Evolutionary conservation across 768 basidiomycete genomes (phyloP), one percentile per base, ranked within the genome.

Genomic region (Boletus speciosus): DNA sequence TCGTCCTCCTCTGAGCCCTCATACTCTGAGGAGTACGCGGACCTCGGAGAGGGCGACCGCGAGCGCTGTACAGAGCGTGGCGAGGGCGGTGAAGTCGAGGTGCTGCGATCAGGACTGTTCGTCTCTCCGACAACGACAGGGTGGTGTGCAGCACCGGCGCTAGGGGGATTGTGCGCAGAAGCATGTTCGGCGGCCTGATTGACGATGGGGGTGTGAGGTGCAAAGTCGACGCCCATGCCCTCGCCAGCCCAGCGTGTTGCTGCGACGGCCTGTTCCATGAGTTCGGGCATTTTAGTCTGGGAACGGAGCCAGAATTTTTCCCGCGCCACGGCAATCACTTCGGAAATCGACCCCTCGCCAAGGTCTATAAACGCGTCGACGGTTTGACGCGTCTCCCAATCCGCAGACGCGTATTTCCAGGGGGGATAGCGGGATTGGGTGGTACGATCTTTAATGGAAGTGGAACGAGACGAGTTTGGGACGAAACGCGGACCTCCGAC

Each of bases 321-420:
- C 56, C 81, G 76, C 15, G 85, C 84, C 29, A 86, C 68, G 31
- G 65, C 65, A 34, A 89, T 65, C 21, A 90, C 83, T 43, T 87
- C 83, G 41, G 65, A 60, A 54, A 90, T 79, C 6, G 75, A 79
- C 21, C 88, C 88, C 58, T 90, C 89, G 3, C 80, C 86, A 25
- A 86, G 73, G 52, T 90, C 88, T 37, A 90, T 69, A 70, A 87
- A 91, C n/a, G 78, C 78, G 48, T 86, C 86, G 12, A 90, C 76
- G 9, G 77, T 76, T 60, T 83, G 82, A 41, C 85, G 77, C 43
- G 81, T 81, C 66, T 88, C 86, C 84, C 83, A 86, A 60, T 89
- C 86, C 1, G 64, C 61, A 38, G 69, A 61, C 58, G 58, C 61
- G 54, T 68, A 70, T 57, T 66, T 71, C 29, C 57, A 50, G 1